Percentiles rank a stretch among this genome's conserved stretches.
phyloP scores from a whole-genome alignment of 805 yeast species.

The Ogataea nitratoaversa region DNA sequence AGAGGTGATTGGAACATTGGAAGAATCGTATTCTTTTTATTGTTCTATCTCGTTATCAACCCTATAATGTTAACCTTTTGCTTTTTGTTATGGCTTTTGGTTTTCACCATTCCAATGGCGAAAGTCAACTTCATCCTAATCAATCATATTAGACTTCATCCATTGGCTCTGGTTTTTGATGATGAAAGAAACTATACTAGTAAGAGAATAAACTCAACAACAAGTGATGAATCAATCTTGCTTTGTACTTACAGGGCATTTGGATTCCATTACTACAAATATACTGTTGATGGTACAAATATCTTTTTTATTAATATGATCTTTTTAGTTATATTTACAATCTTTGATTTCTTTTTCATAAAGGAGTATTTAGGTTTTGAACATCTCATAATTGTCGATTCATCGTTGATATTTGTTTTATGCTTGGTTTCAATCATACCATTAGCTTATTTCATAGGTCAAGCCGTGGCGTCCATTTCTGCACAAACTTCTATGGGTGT shows the following conservation, averaged over 20 bases:
- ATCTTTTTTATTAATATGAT: constrained; percentile 84
- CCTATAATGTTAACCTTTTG: constrained; percentile 61
- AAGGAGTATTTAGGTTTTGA: constrained; percentile 40
- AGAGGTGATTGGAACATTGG: constrained; percentile 90
- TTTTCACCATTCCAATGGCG: constrained; percentile 91
- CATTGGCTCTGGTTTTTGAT: constrained; percentile 79
- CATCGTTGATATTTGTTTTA: constrained; percentile 63
- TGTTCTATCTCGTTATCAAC: constrained; percentile 63
- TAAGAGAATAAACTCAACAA: constrained; percentile 19
- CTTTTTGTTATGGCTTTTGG: constrained; percentile 70
- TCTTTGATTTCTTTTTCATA: constrained; percentile 67
- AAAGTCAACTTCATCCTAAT: constrained; percentile 65
- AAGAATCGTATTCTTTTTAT: constrained; percentile 67
- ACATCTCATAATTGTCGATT: constrained; percentile 49
- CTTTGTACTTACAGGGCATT: constrained; percentile 90
- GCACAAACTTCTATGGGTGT: constrained; percentile 99
- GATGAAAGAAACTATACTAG: constrained; percentile 48
- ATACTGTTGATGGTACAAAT: constrained; percentile 94
- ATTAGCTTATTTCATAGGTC: constrained; percentile 94
- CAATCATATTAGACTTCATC: constrained; percentile 82
- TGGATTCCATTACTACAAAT: constrained; percentile 91
- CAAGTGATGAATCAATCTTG: constrained; percentile 57
- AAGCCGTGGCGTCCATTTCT: constrained; percentile 98
- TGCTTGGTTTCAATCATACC: constrained; percentile 87
- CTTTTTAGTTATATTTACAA: constrained; percentile 75